Base-by-base conservation (phyloP, 2,329 filamentous ascomycete species). In the Phialocephala subalpina region DNA sequence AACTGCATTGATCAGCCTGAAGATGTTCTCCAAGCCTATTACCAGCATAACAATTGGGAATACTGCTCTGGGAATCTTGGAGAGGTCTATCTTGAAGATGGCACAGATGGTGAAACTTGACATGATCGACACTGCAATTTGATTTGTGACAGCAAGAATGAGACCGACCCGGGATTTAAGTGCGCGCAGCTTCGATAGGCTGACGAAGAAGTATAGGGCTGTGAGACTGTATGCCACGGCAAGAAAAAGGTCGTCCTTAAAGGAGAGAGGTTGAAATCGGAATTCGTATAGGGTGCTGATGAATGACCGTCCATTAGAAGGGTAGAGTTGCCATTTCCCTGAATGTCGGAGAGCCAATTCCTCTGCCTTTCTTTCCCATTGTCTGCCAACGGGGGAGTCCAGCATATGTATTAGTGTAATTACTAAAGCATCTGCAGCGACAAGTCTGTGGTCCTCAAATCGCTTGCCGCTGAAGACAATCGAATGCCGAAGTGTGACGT, bases 391-490 rank as follows among this genome's bases (percentile, higher is more conserved):
- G 0, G 84, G 86, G 0, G 90, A 89, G 72, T 90, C 85, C 38
- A 85, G 83, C 42, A 86, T 86, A 74, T 94, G 90, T 66, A 94
- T 85, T 7, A 95, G 79, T 7, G 92, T 94, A 66, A 95, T 89
- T 62, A 95, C 92, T 5, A 95, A 82, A 2, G 92, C 90, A 79
- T 95, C 92, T 1, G 90, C 92, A 4, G 91, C 91, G 27, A 89
- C 81, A 2, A 95, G 82, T 60, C 82, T 85, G 12, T 87, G 85
- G 64, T 91, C 87, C 64, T 89, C 85, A 70, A 93, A 94, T 3
- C 85, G 83, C 75, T 94, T 94, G n/a, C 92, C 92, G 65, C 91
- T 92, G 71, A 95, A 93, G 20, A 94, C 91, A 60, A 92, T 92
- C 1, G 91, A 92, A 73, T 92, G 92, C 11, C 91, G 86, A 33